Conservation (phyloP, 2,329 filamentous ascomycete genomes). For the Microcyclosporella mali region DNA sequence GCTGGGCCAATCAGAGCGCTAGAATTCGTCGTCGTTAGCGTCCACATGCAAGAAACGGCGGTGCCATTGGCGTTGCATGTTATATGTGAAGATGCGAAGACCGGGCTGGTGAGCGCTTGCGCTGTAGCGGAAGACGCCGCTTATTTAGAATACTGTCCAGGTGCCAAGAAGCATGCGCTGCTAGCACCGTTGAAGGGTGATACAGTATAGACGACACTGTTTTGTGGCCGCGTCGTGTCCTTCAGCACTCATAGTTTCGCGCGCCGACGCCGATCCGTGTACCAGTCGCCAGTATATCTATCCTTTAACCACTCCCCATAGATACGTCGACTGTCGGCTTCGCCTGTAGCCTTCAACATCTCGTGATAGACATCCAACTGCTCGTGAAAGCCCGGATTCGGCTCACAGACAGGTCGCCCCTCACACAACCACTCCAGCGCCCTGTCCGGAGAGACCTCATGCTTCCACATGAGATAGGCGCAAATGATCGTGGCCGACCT, state of each 20-base stretch:
- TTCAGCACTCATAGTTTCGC: conserved; percentile 15
- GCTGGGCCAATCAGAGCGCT: too few relatives aligned
- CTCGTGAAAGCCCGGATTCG: conserved; percentile 82
- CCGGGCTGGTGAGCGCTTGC: too few relatives aligned
- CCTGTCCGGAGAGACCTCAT: conserved; percentile 48
- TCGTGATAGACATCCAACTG: conserved; percentile 80
- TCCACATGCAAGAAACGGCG: too few relatives aligned
- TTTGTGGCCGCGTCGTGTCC: too few relatives aligned
- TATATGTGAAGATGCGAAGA: too few relatives aligned
- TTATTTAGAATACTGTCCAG: too few relatives aligned
- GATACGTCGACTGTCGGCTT: conserved; percentile 22
- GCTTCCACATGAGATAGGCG: conserved; percentile 68
- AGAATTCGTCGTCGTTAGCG: too few relatives aligned
- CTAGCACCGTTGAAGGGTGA: too few relatives aligned
- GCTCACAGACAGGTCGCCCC: conserved; percentile 72
- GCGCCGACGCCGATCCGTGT: conserved; percentile 17
- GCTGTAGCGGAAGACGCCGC: too few relatives aligned
- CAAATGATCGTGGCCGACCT: conserved; percentile 77
- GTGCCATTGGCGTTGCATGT: too few relatives aligned
- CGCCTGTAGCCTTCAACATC: conserved; percentile 49
- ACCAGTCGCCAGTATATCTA: conserved; percentile 36
- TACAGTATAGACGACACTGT: too few relatives aligned
- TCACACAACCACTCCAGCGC: conserved; percentile 65
- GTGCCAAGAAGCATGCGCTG: too few relatives aligned
- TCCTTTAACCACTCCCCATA: conserved; percentile 32